Conservation (phyloP, 495 filamentous ascomycete genomes). For the Penicillium dipodomyicola region DNA sequence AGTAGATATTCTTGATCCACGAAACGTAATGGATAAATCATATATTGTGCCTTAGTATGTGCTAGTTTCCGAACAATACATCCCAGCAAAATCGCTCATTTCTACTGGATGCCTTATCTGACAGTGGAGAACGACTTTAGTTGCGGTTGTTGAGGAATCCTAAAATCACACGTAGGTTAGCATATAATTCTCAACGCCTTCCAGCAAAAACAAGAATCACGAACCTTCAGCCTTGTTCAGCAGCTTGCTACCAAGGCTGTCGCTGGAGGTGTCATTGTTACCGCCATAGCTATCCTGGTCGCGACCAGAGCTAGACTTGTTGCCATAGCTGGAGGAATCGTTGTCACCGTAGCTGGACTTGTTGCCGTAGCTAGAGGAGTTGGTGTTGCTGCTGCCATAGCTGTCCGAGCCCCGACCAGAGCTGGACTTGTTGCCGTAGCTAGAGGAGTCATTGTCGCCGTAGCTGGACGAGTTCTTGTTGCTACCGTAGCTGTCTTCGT, state of each 20-base stretch:
- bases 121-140: neutral
- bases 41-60: neutral
- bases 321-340: neutral
- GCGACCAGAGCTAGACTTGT: neutral
- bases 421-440: neutral
- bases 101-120: neutral
- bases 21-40: neutral
- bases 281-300: neutral
- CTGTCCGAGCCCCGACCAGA: neutral
- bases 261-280: neutral
- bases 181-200: neutral
- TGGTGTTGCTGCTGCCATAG: neutral
- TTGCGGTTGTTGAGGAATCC: neutral
- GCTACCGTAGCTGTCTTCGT: constrained; percentile 3
- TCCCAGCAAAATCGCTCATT: neutral
- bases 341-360: neutral
- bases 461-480: neutral
- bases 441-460: neutral
- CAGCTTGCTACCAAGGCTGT: constrained; percentile 10
- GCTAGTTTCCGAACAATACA: neutral
- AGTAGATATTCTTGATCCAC: neutral
- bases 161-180: neutral
- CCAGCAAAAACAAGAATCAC: neutral
- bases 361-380: neutral
- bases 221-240: constrained; percentile 2